phyloP scores from a whole-genome alignment of 352 stramenopile genomes.

The Blastocystis sp. region DNA sequence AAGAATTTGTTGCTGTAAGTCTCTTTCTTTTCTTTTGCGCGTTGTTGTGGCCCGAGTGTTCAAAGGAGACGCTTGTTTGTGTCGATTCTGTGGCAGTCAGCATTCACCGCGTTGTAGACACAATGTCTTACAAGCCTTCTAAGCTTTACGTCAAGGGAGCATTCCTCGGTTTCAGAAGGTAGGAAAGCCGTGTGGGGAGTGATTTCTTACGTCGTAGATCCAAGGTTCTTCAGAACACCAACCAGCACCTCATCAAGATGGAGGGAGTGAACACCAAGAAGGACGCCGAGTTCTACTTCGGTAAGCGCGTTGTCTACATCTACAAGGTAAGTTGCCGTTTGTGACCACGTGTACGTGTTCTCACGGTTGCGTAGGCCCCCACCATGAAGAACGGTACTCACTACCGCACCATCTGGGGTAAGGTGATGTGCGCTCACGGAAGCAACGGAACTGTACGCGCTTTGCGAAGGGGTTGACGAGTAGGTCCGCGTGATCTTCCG shows the following conservation, averaged over 20 bases:
- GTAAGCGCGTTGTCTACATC: slow-evolving; percentile 99
- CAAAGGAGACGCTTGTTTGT: background rate
- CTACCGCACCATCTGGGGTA: slow-evolving; percentile 95
- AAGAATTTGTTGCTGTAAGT: slow-evolving; percentile 48
- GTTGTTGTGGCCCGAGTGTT: background rate
- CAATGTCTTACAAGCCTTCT: slow-evolving; percentile 81
- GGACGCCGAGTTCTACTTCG: slow-evolving; percentile 97
- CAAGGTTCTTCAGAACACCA: slow-evolving; percentile 91
- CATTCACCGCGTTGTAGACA: slow-evolving; percentile 40
- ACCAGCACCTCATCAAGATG: slow-evolving; percentile 98
- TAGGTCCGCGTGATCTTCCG: slow-evolving; percentile 89
- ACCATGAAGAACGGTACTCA: slow-evolving; percentile 88
- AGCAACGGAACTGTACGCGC: slow-evolving; percentile 94
- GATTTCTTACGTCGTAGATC: slow-evolving; percentile 3
- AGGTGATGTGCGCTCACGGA: slow-evolving; percentile 93
- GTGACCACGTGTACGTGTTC: background rate
- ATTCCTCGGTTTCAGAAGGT: slow-evolving; percentile 97
- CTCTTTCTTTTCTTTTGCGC: background rate
- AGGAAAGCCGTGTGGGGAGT: slow-evolving; percentile 53
- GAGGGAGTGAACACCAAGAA: slow-evolving; percentile 96
- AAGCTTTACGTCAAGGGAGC: slow-evolving; percentile 97
- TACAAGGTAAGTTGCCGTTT: slow-evolving; percentile 87
- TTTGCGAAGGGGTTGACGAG: background rate
- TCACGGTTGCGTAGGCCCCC: slow-evolving; percentile 78
- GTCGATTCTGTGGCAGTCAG: background rate